Evolutionary conservation across 441 rosid genomes (phyloP).

Genomic region (Mallotus japonicus): DNA sequence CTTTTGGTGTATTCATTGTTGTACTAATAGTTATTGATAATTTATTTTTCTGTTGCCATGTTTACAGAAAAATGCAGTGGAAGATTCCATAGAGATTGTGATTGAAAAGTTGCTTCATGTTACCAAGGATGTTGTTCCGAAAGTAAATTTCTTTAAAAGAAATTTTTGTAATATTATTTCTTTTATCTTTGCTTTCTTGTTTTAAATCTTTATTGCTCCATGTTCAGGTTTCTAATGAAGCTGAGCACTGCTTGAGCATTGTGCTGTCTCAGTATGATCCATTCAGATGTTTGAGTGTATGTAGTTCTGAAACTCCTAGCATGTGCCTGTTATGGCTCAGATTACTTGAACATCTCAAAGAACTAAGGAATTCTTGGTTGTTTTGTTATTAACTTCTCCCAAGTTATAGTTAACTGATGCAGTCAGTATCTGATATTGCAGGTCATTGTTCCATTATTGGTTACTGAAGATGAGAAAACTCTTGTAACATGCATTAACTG

Average conservation of each 20-base stretch:
- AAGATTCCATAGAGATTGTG: conserved; percentile 87
- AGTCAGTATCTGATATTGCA: conserved; percentile 35
- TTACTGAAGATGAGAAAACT: conserved; percentile 91
- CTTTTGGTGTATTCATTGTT: neutral
- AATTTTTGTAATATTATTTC: neutral
- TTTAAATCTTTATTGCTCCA: conserved; percentile 17
- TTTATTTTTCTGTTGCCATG: conserved; percentile 12
- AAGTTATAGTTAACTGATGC: conserved; percentile 13
- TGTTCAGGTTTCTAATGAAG: conserved; percentile 74
- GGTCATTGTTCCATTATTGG: conserved; percentile 88
- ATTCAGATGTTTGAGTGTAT: conserved; percentile 92
- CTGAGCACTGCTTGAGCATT: conserved; percentile 80
- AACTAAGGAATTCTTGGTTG: neutral
- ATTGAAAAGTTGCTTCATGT: conserved; percentile 86
- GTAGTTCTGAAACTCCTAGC: conserved; percentile 28
- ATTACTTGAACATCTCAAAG: conserved; percentile 2
- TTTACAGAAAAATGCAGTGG: conserved; percentile 75
- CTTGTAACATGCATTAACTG: conserved; percentile 92
- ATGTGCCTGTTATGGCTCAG: conserved; percentile 9
- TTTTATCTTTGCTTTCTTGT: conserved; percentile 21
- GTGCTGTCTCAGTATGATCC: conserved; percentile 84
- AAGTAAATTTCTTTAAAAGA: conserved; percentile 38
- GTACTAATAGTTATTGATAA: conserved; percentile 1
- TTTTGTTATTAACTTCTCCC: neutral
- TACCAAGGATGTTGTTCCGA: conserved; percentile 57